Conservation (phyloP, 164 flowering plant genomes). For the Magnolia officinalis region DNA sequence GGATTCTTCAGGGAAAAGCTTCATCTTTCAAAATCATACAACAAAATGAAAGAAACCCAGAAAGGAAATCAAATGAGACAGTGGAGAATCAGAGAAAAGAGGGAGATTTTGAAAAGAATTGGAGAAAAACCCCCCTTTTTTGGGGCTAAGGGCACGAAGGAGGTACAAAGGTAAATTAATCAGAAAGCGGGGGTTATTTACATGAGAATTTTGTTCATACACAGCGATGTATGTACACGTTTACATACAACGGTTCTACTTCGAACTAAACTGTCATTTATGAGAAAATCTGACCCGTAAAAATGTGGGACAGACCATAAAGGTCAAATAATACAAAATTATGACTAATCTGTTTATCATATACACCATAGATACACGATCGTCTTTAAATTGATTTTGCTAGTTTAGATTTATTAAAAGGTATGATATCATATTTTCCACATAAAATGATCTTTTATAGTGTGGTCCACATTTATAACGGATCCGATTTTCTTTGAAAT, state of each 20-base stretch:
- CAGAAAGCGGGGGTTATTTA: not conserved
- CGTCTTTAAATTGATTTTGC: too few relatives aligned
- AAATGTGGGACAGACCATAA: too few relatives aligned
- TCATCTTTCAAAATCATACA: not conserved
- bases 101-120: not conserved
- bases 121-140: not conserved
- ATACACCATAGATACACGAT: too few relatives aligned
- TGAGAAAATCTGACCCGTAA: not conserved
- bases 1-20: conserved; percentile 1
- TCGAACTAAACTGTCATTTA: not conserved
- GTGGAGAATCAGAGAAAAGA: not conserved
- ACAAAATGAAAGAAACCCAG: not conserved
- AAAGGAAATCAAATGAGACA: not conserved
- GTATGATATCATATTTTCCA: too few relatives aligned
- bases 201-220: too few relatives aligned
- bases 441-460: too few relatives aligned
- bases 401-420: too few relatives aligned
- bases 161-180: not conserved
- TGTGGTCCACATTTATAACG: too few relatives aligned
- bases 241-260: not conserved
- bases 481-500: too few relatives aligned
- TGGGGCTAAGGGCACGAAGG: not conserved
- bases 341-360: too few relatives aligned
- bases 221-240: not conserved
- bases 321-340: too few relatives aligned